Base-by-base conservation (phyloP, 2,329 filamentous ascomycete species). In the Blastomyces emzantsi region DNA sequence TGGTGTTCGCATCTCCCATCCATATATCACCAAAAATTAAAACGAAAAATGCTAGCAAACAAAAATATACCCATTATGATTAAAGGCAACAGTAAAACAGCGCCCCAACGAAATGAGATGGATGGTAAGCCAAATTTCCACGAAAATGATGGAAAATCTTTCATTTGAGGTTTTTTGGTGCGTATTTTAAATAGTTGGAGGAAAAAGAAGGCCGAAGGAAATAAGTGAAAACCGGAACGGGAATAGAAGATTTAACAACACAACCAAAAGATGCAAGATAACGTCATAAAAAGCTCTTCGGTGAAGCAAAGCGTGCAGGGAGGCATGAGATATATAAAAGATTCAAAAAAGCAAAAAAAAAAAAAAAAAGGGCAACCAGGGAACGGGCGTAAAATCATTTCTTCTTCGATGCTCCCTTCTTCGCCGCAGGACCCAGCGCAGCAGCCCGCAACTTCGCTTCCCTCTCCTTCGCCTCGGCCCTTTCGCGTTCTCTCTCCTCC, bases 381-480 rank as follows among this genome's bases (percentile, higher is more conserved):
- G 7, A 25, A 36, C 33, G 33, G 9, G 51, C 51, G 30, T 51
- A 52, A 17, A 17, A 43, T 63, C 36, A 60, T n/a, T 55, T 59
- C 52, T 63, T 75, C 73, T 74, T 76, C 17, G 71, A 69, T 19
- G 67, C 69, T 64, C 72, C 74, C 68, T 72, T 71, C 64, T 68
- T 63, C 3, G 61, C 67, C 59, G 58, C 43, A 61, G 72, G 71
- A 2, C 76, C 77, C 69, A 75, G 64, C 0, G 76, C 76, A 39
- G 74, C 76, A 62, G 73, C 71, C 49, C 74, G 71, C 68, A 75
- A 66, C 69, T 76, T 79, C 15, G 72, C 71, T 69, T 80, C 77
- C 30, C 73, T 71, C 65, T 76, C 71, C 43, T 69, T 67, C 11
- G 72, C 72, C 36, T 73, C 74, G 41, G 70, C 72, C 63, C 73